Evolutionary conservation across 257 asterid species (phyloP).

Genomic region (Solanum pimpinellifolium): DNA sequence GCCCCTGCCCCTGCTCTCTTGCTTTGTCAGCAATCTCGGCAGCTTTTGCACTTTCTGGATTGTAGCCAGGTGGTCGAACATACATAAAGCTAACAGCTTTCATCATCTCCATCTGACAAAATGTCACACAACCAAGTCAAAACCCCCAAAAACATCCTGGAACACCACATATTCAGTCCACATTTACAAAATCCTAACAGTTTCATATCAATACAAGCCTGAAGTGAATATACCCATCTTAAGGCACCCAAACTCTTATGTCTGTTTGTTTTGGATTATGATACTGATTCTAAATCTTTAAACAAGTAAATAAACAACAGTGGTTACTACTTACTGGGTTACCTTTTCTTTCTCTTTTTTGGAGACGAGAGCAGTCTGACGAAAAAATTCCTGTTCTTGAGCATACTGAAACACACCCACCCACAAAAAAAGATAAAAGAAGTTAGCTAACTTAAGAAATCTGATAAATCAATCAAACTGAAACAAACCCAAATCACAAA

Average conservation of each 20-base stretch:
- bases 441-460: not conserved
- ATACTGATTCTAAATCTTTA: not conserved
- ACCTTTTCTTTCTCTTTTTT: conserved; percentile 96
- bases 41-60: conserved; percentile 94
- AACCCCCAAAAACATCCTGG: not conserved
- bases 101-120: conserved; percentile 84
- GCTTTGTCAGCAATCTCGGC: conserved; percentile 75
- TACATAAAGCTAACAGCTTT: conserved; percentile 98
- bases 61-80: conserved; percentile 94
- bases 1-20: conserved; percentile 28
- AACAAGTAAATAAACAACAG: not conserved
- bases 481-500: not conserved
- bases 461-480: not conserved
- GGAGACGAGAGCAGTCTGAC: conserved; percentile 86
- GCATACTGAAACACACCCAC: conserved; percentile 58
- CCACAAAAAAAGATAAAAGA: not conserved
- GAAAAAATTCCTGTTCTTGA: conserved; percentile 92
- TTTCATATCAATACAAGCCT: not conserved
- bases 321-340: conserved; percentile 16
- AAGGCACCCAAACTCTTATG: not conserved
- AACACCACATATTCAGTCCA: not conserved
- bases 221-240: not conserved
- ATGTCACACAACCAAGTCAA: not conserved
- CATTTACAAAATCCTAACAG: not conserved
- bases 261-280: not conserved